Percentiles rank a stretch among this genome's conserved stretches.
phyloP scores from a whole-genome alignment of 2,329 filamentous ascomycete species.

The Lecanicillium sp. region DNA sequence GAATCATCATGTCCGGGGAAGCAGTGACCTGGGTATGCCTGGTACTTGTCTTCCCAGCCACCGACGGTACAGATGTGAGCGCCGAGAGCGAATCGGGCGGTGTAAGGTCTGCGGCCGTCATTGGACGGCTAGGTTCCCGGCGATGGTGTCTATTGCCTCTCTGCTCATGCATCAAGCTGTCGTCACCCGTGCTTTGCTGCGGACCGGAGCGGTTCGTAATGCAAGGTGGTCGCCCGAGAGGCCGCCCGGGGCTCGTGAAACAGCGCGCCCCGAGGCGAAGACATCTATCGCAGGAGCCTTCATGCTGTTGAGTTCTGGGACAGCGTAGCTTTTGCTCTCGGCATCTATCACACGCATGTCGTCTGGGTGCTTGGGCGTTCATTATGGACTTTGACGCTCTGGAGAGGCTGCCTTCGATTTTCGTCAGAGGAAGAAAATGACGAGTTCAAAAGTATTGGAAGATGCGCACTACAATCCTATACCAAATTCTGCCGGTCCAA shows the following conservation, averaged over 20 bases:
- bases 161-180: not conserved
- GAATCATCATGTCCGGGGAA: not conserved
- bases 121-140: not conserved
- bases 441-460: no score
- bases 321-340: not conserved
- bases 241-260: not conserved
- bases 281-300: not conserved
- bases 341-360: not conserved
- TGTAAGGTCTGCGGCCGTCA: not conserved
- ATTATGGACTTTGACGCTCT: no score
- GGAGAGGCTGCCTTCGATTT: no score
- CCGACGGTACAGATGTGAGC: not conserved
- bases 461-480: no score
- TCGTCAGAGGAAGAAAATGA: no score
- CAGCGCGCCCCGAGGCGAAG: not conserved
- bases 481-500: no score
- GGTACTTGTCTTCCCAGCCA: not conserved
- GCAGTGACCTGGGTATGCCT: not conserved
- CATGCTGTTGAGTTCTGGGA: not conserved
- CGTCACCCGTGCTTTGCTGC: not conserved
- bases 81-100: not conserved
- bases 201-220: not conserved
- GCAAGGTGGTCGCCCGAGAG: not conserved
- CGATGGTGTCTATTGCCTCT: not conserved
- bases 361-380: not conserved